Evolutionary conservation across 495 filamentous ascomycete genomes (phyloP), one percentile per base, ranked within the genome.

Genomic region (Acidomyces sp.): DNA sequence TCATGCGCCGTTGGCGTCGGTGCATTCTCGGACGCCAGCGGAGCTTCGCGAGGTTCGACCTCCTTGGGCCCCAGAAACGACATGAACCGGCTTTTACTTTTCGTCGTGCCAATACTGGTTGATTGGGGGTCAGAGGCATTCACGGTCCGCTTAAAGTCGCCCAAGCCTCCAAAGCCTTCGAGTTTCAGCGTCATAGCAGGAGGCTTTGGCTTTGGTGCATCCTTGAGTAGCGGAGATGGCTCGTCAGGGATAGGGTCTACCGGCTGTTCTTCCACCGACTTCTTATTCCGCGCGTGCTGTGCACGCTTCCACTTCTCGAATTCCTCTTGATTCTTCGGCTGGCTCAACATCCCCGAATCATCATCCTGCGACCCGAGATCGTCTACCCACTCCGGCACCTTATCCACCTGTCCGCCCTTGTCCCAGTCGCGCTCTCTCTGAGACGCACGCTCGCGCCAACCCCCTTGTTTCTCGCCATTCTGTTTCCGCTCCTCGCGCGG

Each of bases 281-380:
- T 52, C 20, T 66, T 59, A 56, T 73, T 75, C 36, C 58, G 62
- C 20, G 78, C 76, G 57, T 88, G 93, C 87, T 93, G 92, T 35
- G 64, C 67, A 49, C 90, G 83, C 63, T 95, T 94, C 75, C 92
- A 97, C 44, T 79, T 80, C 60, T 94, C 80, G 58, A 97, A 96
- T 40, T 96, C 85, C 53, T 92, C 85, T 54, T 82, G 78, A 7
- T 82, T 93, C 54, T 81, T 82, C 13, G 48, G 38, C 41, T 45
- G 45, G 9, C 47, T 34, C 41, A 36, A 34, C 11, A 12, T 10
- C 6, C 17, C 10, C 9, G 43, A 12, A 20, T 51, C 48, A 23
- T 46, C 43, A 5, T 51, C 48, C 15, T 37, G 17, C 20, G 43
- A 24, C 2, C 23, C 47, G 0, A 46, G 31, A n/a, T 53, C 42